Evolutionary conservation across 1,139 yeast species (phyloP).

Genomic region (Kodamaea plutei): DNA sequence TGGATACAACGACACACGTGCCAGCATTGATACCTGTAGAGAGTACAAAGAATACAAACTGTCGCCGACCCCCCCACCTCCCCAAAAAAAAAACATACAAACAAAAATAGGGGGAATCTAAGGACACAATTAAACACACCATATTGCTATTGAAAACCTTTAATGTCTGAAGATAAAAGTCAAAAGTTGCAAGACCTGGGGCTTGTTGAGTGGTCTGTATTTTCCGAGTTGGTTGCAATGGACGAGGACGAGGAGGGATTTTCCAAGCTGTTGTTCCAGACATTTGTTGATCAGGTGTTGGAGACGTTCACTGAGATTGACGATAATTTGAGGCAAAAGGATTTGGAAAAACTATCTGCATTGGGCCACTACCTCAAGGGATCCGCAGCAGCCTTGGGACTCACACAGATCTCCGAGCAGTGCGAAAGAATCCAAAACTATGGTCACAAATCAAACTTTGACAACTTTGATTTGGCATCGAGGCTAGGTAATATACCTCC

Average conservation of each 20-base stretch:
- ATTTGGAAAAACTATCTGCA: conserved; percentile 61
- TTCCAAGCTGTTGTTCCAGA: conserved; percentile 68
- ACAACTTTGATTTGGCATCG: conserved; percentile 27
- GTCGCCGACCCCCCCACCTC: too few relatives aligned
- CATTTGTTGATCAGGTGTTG: conserved; percentile 85
- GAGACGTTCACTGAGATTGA: conserved; percentile 76
- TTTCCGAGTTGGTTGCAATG: conserved; percentile 87
- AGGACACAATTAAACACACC: too few relatives aligned
- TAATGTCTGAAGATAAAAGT: conserved; percentile 34
- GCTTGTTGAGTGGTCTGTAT: conserved; percentile 82
- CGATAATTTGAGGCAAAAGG: conserved; percentile 40
- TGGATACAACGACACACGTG: too few relatives aligned
- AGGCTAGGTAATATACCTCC: conserved; percentile 1
- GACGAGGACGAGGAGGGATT: conserved; percentile 92
- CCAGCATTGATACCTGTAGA: too few relatives aligned
- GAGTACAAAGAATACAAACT: too few relatives aligned
- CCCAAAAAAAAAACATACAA: too few relatives aligned
- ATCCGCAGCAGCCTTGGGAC: conserved; percentile 90
- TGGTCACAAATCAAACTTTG: conserved; percentile 55
- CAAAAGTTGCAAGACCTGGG: conserved; percentile 49
- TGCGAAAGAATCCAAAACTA: conserved; percentile 93
- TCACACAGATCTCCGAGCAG: conserved; percentile 72
- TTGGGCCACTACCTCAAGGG: conserved; percentile 94
- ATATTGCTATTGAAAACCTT: too few relatives aligned
- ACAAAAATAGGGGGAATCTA: too few relatives aligned